Percentiles rank a stretch among this genome's conserved stretches.
Conservation (phyloP, 2,329 filamentous ascomycete species). For the Botrytis squamosa region DNA sequence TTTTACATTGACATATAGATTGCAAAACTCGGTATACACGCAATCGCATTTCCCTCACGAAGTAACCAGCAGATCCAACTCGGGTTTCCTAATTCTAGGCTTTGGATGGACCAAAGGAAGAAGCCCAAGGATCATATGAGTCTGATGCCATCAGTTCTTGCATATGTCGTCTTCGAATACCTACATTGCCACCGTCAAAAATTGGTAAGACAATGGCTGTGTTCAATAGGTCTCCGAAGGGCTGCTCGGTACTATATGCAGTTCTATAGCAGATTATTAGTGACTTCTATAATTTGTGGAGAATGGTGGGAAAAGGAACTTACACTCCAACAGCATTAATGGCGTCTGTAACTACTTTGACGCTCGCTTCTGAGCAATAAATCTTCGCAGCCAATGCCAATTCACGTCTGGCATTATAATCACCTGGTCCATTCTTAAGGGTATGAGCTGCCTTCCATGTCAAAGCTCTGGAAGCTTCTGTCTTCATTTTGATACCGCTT, state of each 20-base stretch:
- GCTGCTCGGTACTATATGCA: constrained; percentile 25
- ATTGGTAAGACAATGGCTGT: constrained; percentile 48
- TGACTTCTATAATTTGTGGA: not conserved
- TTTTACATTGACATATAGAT: not conserved
- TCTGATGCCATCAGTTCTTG: constrained; percentile 46
- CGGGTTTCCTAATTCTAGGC: not conserved
- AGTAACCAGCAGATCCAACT: not conserved
- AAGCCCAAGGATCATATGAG: constrained; percentile 49
- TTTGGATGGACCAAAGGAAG: constrained; percentile 34
- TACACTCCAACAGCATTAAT: constrained; percentile 54
- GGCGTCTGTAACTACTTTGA: constrained; percentile 49
- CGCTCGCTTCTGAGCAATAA: constrained; percentile 50
- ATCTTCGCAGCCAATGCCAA: constrained; percentile 52
- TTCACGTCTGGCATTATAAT: constrained; percentile 40
- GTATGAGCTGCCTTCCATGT: constrained; percentile 52
- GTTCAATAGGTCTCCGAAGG: constrained; percentile 46
- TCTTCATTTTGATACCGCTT: constrained; percentile 51
- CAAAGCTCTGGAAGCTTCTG: constrained; percentile 49
- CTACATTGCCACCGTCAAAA: constrained; percentile 56
- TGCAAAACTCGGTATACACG: not conserved
- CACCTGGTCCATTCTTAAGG: constrained; percentile 43
- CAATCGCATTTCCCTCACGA: not conserved
- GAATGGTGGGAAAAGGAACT: constrained; percentile 25
- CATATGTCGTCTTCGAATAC: constrained; percentile 49
- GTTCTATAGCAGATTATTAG: constrained; percentile 21